A percentile compares a stretch with the other conserved stretches of the same genome.
Conservation (phyloP, 163 green algal species). For the Chlorella variabilis region DNA sequence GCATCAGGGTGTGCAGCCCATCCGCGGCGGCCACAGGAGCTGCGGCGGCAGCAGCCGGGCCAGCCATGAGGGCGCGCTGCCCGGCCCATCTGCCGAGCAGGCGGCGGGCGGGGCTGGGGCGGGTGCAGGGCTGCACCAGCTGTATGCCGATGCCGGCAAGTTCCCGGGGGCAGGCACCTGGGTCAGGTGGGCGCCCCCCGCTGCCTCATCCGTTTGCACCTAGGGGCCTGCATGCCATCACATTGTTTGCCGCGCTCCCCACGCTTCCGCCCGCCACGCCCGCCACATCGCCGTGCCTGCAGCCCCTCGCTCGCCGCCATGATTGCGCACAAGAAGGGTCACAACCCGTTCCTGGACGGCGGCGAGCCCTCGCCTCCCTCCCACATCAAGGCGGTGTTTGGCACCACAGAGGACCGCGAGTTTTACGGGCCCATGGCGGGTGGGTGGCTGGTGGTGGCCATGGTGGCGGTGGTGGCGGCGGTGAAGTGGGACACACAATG, state of each 20-base stretch:
- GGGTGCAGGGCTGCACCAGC: background rate
- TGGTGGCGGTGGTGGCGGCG: background rate
- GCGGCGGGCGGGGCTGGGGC: background rate
- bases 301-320: conserved; percentile 36
- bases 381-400: conserved; percentile 48
- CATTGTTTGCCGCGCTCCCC: background rate
- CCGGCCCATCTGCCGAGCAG: background rate
- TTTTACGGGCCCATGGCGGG: conserved; percentile 43
- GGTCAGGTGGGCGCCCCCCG: conserved; percentile 11
- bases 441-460: background rate
- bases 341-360: conserved; percentile 3
- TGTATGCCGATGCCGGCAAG: conserved; percentile 18
- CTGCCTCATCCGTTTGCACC: background rate
- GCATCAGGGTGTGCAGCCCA: background rate
- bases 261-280: background rate
- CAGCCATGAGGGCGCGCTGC: background rate
- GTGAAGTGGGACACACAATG: too few species aligned
- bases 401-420: conserved; percentile 27
- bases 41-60: background rate
- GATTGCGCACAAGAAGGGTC: conserved; percentile 34
- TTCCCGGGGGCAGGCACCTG: conserved; percentile 31
- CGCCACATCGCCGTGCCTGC: background rate
- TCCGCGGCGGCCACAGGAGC: background rate
- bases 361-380: conserved; percentile 26
- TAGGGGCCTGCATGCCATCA: background rate